These are phyloP conservation scores for Henckelia pumila DNA, from an alignment of 257 asterid genomes.

Conservation along the genomic window DNA sequence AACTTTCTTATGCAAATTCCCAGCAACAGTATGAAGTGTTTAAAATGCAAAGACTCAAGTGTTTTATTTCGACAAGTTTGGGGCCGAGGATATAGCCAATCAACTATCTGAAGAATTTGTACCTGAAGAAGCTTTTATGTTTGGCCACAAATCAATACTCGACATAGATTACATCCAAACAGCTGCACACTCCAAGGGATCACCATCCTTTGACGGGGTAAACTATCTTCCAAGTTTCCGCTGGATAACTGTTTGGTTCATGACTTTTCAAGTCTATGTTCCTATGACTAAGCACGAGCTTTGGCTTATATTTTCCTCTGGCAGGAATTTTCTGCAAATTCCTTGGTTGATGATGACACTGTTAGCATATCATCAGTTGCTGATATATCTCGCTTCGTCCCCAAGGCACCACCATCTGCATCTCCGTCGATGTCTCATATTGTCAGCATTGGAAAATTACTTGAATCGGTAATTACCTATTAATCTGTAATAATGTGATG, in stretches of 20 bases:
- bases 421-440: constrained; percentile 81
- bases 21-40: background rate
- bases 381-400: constrained; percentile 69
- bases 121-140: constrained; percentile 83
- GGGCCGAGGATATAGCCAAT: constrained; percentile 58
- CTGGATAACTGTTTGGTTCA: background rate
- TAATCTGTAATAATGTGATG: background rate
- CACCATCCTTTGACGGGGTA: constrained; percentile 85
- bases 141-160: constrained; percentile 64
- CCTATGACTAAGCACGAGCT: background rate
- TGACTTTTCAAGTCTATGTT: background rate
- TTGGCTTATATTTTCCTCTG: background rate
- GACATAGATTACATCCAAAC: constrained; percentile 55
- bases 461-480: constrained; percentile 68
- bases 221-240: constrained; percentile 11
- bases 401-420: constrained; percentile 68
- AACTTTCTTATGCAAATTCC: background rate
- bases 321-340: constrained; percentile 75
- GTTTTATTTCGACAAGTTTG: constrained; percentile 45
- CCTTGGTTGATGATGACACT: constrained; percentile 65
- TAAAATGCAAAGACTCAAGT: background rate
- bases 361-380: constrained; percentile 75
- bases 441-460: constrained; percentile 85
- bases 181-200: constrained; percentile 53
- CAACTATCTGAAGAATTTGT: constrained; percentile 74